phyloP scores from a whole-genome alignment of 2,329 filamentous ascomycete genomes.

The Geosmithia putterillii region DNA sequence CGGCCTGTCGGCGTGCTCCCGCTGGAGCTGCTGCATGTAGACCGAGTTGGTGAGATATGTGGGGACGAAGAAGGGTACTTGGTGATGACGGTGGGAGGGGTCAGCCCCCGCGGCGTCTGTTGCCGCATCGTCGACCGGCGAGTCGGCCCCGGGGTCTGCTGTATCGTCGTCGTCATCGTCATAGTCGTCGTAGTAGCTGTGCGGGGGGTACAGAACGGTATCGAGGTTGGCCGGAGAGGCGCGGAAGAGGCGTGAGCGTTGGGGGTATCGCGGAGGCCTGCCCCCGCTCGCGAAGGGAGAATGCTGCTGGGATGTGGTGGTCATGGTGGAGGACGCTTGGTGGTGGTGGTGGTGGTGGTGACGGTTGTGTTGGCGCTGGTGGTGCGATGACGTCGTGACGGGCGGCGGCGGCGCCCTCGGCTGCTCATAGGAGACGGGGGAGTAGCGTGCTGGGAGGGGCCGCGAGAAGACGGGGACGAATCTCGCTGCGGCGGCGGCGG shows the following conservation, averaged over 20 bases:
- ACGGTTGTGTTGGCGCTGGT: neutral
- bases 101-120: too few species aligned
- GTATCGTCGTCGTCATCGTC: neutral
- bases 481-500: too few species aligned
- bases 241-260: neutral
- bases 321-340: neutral
- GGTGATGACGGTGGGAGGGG: too few species aligned
- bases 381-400: neutral
- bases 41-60: constrained; percentile 71
- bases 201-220: neutral
- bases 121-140: too few species aligned
- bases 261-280: too few species aligned
- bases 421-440: neutral
- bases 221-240: neutral
- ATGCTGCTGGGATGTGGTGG: neutral
- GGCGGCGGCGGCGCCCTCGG: too few species aligned
- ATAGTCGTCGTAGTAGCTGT: too few species aligned
- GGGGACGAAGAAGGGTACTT: constrained; percentile 71
- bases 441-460: neutral
- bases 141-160: too few species aligned
- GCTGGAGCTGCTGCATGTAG: constrained; percentile 65
- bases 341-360: neutral
- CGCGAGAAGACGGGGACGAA: neutral
- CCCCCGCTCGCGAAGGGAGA: neutral
- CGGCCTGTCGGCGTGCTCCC: constrained; percentile 51